Conservation (phyloP, 306 rosid species). For the Prinsepia uniflora region DNA sequence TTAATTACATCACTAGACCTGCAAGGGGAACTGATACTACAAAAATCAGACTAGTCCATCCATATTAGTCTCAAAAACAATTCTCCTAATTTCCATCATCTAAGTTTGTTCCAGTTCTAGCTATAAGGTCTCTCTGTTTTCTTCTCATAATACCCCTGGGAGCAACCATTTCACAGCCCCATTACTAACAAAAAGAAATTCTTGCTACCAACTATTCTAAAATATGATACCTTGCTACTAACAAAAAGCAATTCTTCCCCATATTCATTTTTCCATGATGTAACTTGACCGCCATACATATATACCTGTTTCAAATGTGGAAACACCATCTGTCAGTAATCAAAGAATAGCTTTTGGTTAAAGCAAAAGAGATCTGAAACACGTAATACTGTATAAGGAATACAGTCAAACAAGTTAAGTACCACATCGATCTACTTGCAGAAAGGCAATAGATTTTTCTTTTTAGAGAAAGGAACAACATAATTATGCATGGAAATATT, state of each 20-base stretch:
- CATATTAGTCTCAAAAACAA: neutral
- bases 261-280: constrained; percentile 70
- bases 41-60: neutral
- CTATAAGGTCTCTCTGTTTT: neutral
- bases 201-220: neutral
- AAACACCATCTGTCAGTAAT: neutral
- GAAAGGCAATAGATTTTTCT: neutral
- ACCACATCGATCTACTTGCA: neutral
- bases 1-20: neutral
- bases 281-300: constrained; percentile 69
- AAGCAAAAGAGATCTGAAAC: no score
- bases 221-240: constrained; percentile 54
- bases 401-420: neutral
- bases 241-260: constrained; percentile 71
- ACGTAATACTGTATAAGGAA: neutral
- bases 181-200: no score
- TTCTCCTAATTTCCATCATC: neutral
- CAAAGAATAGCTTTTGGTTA: no score
- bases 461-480: neutral
- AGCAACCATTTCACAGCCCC: neutral
- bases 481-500: neutral
- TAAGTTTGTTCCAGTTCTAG: neutral
- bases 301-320: constrained; percentile 41
- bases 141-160: neutral
- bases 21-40: neutral